phyloP scores from a whole-genome alignment of 257 asterid species.

The Nicotiana otophora region DNA sequence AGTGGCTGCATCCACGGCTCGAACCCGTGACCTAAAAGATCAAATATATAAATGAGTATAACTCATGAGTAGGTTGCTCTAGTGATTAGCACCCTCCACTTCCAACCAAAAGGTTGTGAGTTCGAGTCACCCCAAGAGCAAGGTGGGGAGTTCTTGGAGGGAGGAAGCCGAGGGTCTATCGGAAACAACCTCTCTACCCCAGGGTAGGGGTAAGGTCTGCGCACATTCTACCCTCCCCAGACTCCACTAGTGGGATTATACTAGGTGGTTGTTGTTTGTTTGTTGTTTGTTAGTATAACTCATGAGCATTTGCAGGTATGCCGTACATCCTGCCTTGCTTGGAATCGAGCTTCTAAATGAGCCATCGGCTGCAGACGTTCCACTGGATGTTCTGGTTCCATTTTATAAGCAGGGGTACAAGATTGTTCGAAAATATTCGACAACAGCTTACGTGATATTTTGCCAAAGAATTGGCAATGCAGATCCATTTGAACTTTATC shows the following conservation, averaged over 20 bases:
- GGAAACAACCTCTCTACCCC: too few relatives aligned
- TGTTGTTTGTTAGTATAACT: not conserved
- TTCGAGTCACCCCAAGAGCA: too few relatives aligned
- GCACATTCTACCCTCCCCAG: too few relatives aligned
- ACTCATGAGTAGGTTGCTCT: not conserved
- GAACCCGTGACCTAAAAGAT: too few relatives aligned
- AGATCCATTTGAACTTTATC: slow-evolving; percentile 66
- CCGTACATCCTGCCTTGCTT: slow-evolving; percentile 59
- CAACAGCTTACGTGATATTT: slow-evolving; percentile 65
- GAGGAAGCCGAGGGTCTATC: too few relatives aligned
- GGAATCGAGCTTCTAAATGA: slow-evolving; percentile 81
- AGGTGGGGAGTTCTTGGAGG: too few relatives aligned
- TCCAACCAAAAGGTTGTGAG: too few relatives aligned
- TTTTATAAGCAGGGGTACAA: slow-evolving; percentile 63
- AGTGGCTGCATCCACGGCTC: too few relatives aligned
- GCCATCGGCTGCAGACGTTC: slow-evolving; percentile 60
- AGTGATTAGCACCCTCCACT: too few relatives aligned
- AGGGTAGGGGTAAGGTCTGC: too few relatives aligned
- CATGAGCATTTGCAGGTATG: slow-evolving; percentile 44
- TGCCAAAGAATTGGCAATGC: slow-evolving; percentile 74
- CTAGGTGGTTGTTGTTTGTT: too few relatives aligned
- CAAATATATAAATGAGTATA: not conserved
- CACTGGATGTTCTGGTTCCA: slow-evolving; percentile 52
- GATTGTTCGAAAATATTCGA: slow-evolving; percentile 56
- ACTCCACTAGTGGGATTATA: too few relatives aligned